phyloP scores from a whole-genome alignment of 495 filamentous ascomycete genomes.

The Penicillium silybi region DNA sequence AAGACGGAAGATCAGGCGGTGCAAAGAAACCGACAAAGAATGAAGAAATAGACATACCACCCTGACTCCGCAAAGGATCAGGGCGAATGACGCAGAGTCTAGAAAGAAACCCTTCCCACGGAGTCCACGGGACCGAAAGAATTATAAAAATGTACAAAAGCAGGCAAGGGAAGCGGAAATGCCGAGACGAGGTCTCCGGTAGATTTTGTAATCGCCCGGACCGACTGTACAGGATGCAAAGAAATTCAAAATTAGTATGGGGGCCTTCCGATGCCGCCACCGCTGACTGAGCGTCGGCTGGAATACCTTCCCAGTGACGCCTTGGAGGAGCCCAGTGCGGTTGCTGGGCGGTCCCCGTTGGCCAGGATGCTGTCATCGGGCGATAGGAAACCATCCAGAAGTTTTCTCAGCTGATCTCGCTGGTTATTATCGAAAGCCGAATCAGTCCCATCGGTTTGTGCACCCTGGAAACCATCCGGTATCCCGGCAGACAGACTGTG shows the following conservation, averaged over 20 bases:
- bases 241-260: slow-evolving; percentile 31
- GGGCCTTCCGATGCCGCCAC: slow-evolving; percentile 38
- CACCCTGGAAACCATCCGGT: slow-evolving; percentile 5
- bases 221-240: slow-evolving; percentile 16
- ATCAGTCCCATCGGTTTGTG: slow-evolving; percentile 12
- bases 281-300: slow-evolving; percentile 26
- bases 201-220: slow-evolving; percentile 2
- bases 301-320: slow-evolving; percentile 12
- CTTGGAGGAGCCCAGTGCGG: slow-evolving; percentile 11
- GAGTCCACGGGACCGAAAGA: not conserved
- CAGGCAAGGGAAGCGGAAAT: not conserved
- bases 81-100: not conserved
- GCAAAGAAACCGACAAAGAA: slow-evolving; percentile 6
- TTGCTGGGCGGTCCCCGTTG: slow-evolving; percentile 17
- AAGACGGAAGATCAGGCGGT: slow-evolving; percentile 12
- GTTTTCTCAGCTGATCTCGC: slow-evolving; percentile 34
- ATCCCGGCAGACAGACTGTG: slow-evolving; percentile 28
- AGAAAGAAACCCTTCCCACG: not conserved
- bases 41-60: slow-evolving; percentile 2
- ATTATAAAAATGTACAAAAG: slow-evolving; percentile 21
- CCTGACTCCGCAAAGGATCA: not conserved
- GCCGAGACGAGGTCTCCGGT: slow-evolving; percentile 2
- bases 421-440: slow-evolving; percentile 13
- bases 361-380: slow-evolving; percentile 13
- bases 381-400: slow-evolving; percentile 38